Conservation (phyloP, 2,329 filamentous ascomycete genomes). For the Leptodontidium sp. region DNA sequence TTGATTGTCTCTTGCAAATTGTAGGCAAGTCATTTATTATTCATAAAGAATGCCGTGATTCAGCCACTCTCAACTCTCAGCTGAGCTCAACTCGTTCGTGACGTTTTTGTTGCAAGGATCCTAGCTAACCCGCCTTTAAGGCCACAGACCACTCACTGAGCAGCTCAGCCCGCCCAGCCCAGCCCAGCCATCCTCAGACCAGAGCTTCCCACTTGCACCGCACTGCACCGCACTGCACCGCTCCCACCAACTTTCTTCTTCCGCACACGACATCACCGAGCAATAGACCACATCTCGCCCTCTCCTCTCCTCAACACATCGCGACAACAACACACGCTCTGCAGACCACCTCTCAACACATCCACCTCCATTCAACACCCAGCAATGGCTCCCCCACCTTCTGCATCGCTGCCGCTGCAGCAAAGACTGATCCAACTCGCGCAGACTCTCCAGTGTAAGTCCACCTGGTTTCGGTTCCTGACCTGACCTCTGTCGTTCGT, state of each 20-base stretch:
- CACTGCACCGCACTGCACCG: too few relatives aligned
- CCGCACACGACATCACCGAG: constrained; percentile 29
- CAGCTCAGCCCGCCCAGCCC: background rate
- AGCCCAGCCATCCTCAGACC: constrained; percentile 29
- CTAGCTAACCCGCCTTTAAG: constrained; percentile 19
- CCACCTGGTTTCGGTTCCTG: constrained; percentile 20
- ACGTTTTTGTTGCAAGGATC: constrained; percentile 21
- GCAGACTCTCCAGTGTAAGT: constrained; percentile 90
- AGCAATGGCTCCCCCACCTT: constrained; percentile 47
- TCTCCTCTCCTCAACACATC: constrained; percentile 8
- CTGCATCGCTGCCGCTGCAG: constrained; percentile 45
- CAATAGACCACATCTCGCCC: constrained; percentile 12
- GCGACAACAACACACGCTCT: background rate
- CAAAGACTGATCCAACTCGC: constrained; percentile 77
- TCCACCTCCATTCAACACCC: constrained; percentile 19
- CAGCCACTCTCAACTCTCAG: background rate
- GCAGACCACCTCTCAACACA: constrained; percentile 4
- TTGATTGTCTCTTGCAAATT: background rate
- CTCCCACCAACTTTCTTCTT: constrained; percentile 31
- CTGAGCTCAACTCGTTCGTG: background rate
- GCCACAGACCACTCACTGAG: background rate
- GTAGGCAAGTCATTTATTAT: background rate
- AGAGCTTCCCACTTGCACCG: constrained; percentile 22
- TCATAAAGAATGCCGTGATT: background rate
- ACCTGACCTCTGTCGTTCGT: constrained; percentile 15